phyloP scores from a whole-genome alignment of 1,284 basidiomycete species.

The Paramarasmius palmivorus region DNA sequence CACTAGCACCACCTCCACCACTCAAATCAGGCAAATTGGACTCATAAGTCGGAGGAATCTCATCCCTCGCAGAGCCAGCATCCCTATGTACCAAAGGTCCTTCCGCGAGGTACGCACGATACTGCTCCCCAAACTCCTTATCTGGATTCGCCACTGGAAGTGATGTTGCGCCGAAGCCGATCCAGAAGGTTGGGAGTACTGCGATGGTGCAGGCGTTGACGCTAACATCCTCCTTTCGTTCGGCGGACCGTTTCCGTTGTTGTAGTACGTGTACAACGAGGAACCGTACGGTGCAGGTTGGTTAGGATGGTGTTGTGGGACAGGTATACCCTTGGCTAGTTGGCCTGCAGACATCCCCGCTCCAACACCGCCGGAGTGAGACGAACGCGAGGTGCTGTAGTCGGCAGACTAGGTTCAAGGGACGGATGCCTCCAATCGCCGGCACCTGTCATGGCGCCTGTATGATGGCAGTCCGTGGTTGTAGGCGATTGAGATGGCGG shows the following conservation, averaged over 20 bases:
- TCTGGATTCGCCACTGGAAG: background rate
- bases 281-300: background rate
- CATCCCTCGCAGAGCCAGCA: conserved; percentile 8
- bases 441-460: too few relatives aligned
- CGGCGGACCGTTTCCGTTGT: too few relatives aligned
- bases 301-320: background rate
- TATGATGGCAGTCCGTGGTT: too few relatives aligned
- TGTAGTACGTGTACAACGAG: too few relatives aligned
- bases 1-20: background rate
- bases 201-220: background rate
- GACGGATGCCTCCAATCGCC: too few relatives aligned
- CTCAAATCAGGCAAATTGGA: conserved; percentile 1
- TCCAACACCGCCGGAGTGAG: background rate
- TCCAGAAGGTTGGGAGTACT: background rate
- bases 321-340: background rate
- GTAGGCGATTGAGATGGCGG: background rate
- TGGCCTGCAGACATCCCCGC: background rate
- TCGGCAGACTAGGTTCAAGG: background rate
- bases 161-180: background rate
- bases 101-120: background rate
- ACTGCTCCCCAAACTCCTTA: background rate
- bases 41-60: conserved; percentile 22
- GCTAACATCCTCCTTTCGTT: too few relatives aligned
- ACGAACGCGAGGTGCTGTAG: background rate
- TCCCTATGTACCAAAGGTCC: conserved; percentile 14